phyloP scores from a whole-genome alignment of 768 basidiomycete species.

The Podaxis rugospora region DNA sequence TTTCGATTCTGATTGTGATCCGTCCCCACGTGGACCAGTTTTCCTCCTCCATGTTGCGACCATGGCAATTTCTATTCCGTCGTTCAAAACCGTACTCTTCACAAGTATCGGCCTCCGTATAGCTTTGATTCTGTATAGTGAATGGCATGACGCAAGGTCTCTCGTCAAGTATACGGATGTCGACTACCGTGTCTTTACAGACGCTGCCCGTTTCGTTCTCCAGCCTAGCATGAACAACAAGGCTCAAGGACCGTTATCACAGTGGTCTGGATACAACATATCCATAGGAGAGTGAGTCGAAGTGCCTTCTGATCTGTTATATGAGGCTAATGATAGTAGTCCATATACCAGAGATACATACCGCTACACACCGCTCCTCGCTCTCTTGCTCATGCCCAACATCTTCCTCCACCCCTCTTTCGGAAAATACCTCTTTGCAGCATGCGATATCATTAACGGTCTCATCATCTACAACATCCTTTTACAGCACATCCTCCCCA shows the following conservation, averaged over 20 bases:
- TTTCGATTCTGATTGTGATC: not conserved
- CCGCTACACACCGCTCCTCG: conserved; percentile 93
- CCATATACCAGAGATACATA: conserved; percentile 92
- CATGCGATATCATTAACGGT: conserved; percentile 79
- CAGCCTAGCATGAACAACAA: conserved; percentile 41
- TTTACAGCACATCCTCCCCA: conserved; percentile 42
- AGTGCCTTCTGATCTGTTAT: not conserved
- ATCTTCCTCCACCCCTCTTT: conserved; percentile 77
- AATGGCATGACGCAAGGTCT: conserved; percentile 83
- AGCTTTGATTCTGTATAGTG: conserved; percentile 76
- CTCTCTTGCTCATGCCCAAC: conserved; percentile 79
- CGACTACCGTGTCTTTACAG: conserved; percentile 94
- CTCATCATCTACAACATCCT: conserved; percentile 64
- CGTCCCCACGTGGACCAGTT: conserved; percentile 14
- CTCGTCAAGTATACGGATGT: conserved; percentile 96
- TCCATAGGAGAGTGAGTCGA: conserved; percentile 72
- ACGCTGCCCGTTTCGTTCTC: conserved; percentile 74
- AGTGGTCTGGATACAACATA: conserved; percentile 26
- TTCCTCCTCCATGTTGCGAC: not conserved
- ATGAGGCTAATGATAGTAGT: conserved; percentile 34
- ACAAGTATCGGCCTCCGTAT: conserved; percentile 58
- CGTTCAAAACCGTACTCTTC: conserved; percentile 50
- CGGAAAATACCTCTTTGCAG: conserved; percentile 87
- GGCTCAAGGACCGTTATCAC: conserved; percentile 58
- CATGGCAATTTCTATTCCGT: conserved; percentile 23